A percentile compares a stretch with the other conserved stretches of the same genome.
Evolutionary conservation across 768 basidiomycete genomes (phyloP).

Genomic region (Lactarius quietus): DNA sequence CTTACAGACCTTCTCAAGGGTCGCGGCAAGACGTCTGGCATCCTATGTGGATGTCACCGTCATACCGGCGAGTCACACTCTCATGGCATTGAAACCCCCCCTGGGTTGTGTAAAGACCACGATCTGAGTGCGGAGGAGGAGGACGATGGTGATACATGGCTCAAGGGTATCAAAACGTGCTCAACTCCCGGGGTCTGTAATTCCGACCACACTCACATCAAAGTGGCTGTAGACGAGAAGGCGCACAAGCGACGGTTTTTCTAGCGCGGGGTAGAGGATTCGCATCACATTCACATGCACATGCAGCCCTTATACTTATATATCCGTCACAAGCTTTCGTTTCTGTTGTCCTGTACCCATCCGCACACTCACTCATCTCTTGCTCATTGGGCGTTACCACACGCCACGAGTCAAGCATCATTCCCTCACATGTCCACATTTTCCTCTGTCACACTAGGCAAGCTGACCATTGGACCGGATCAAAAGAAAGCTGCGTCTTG

Average conservation of each 20-base stretch:
- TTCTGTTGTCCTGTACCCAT: background rate
- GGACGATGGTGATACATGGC: constrained; percentile 86
- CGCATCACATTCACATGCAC: constrained; percentile 3
- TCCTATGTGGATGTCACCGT: constrained; percentile 74
- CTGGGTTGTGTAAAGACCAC: constrained; percentile 54
- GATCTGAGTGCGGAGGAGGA: constrained; percentile 62
- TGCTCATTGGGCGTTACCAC: constrained; percentile 1
- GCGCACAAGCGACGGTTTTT: constrained; percentile 72
- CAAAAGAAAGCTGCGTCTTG: background rate
- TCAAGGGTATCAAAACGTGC: constrained; percentile 70
- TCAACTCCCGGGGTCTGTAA: constrained; percentile 40
- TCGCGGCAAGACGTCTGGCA: constrained; percentile 63
- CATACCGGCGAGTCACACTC: constrained; percentile 28
- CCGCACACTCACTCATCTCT: background rate
- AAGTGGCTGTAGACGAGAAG: constrained; percentile 72
- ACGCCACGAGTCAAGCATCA: background rate
- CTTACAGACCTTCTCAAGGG: constrained; percentile 89
- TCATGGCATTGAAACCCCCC: constrained; percentile 43
- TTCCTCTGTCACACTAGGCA: background rate
- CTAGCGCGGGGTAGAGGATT: constrained; percentile 33
- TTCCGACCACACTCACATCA: constrained; percentile 66
- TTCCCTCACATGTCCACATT: constrained; percentile 11
- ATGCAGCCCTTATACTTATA: constrained; percentile 14
- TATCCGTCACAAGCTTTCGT: constrained; percentile 7
- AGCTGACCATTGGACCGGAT: constrained; percentile 4